phyloP scores from a whole-genome alignment of 805 yeast species.

The Zygoascus bituminiphila region DNA sequence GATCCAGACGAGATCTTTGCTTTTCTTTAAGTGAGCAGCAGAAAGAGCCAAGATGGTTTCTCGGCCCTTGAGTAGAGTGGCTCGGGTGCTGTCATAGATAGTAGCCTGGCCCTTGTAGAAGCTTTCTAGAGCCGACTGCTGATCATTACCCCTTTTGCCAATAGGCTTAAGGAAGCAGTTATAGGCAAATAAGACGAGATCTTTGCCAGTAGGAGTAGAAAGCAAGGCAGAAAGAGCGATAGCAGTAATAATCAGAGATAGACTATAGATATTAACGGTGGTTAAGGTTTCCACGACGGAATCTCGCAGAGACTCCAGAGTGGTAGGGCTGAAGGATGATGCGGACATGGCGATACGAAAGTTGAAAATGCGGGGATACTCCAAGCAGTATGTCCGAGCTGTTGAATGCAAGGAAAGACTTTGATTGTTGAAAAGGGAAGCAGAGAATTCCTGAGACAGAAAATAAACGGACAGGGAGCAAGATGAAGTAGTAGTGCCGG shows the following conservation, averaged over 20 bases:
- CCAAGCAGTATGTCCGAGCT: background rate
- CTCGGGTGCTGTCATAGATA: constrained; percentile 66
- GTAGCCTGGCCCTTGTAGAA: constrained; percentile 73
- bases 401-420: background rate
- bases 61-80: constrained; percentile 60
- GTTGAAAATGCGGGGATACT: background rate
- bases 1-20: constrained; percentile 25
- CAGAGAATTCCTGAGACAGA: too few relatives aligned
- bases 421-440: background rate
- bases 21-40: constrained; percentile 43
- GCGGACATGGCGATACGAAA: too few relatives aligned
- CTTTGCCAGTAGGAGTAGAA: constrained; percentile 1
- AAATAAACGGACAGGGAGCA: too few relatives aligned
- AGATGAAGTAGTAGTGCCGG: too few relatives aligned
- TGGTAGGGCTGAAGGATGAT: background rate
- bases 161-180: constrained; percentile 57
- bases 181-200: constrained; percentile 31
- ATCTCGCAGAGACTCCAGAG: background rate
- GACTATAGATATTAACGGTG: background rate
- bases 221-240: background rate
- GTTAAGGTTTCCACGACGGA: background rate
- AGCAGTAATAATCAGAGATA: background rate
- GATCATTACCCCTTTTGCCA: constrained; percentile 29
- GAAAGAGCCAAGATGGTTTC: constrained; percentile 53
- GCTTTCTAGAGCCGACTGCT: constrained; percentile 55